These are phyloP conservation scores for Amanita polypyramis DNA, from an alignment of 768 basidiomycete genomes.

Conservation along the genomic window DNA sequence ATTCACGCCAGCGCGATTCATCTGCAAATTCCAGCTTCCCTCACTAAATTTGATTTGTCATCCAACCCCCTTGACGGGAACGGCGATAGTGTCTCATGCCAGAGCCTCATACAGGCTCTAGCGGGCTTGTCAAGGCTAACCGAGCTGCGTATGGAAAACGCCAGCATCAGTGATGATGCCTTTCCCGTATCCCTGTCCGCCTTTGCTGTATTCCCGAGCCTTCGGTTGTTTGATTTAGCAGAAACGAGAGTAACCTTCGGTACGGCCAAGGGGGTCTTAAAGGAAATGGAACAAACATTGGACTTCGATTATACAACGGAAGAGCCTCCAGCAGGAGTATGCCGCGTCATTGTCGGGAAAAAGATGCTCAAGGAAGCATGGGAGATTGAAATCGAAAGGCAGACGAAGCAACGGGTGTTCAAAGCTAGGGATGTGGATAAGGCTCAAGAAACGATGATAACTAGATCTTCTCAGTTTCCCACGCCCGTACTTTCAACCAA, in stretches of 20 bases:
- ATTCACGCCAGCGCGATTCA: conserved; percentile 48
- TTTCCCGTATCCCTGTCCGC: conserved; percentile 34
- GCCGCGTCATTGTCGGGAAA: conserved; percentile 59
- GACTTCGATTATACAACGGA: conserved; percentile 45
- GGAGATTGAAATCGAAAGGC: conserved; percentile 67
- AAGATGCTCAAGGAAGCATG: conserved; percentile 62
- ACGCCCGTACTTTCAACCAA: conserved; percentile 8
- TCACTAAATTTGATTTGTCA: conserved; percentile 55
- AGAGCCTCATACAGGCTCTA: conserved; percentile 35
- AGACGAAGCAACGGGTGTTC: conserved; percentile 21
- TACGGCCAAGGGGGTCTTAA: conserved; percentile 33
- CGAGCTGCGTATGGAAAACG: conserved; percentile 44
- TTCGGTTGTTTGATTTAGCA: conserved; percentile 54
- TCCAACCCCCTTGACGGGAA: conserved; percentile 47
- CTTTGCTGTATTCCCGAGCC: conserved; percentile 33
- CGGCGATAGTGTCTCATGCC: conserved; percentile 17
- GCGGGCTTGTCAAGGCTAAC: conserved; percentile 39
- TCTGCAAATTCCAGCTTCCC: conserved; percentile 34
- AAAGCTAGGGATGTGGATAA: neutral
- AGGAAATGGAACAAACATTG: conserved; percentile 36
- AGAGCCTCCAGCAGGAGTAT: conserved; percentile 39
- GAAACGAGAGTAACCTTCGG: conserved; percentile 49
- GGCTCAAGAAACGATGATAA: neutral
- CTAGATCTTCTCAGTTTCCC: neutral
- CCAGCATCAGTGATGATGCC: conserved; percentile 51